Conservation (phyloP, 2,329 filamentous ascomycete species). For the Cercospora brassicicola region DNA sequence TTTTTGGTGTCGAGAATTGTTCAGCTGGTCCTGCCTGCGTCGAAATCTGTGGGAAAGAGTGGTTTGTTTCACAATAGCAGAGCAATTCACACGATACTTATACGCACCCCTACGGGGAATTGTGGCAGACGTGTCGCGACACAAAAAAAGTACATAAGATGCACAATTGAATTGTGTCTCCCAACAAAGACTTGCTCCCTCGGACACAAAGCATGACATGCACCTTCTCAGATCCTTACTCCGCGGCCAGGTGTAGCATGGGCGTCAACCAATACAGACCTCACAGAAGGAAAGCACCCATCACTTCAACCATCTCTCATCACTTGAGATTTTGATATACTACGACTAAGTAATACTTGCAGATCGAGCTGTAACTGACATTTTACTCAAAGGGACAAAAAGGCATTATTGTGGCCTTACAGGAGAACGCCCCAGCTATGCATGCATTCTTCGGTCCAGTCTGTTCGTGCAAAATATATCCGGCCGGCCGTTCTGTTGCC, state of each 20-base stretch:
- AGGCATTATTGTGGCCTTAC: not conserved
- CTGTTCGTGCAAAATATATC: not conserved
- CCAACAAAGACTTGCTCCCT: too few relatives aligned
- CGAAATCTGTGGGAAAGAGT: not conserved
- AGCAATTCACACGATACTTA: not conserved
- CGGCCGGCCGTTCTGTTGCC: slow-evolving; percentile 6
- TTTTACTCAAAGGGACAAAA: not conserved
- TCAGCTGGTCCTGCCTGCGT: too few relatives aligned
- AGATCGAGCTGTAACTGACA: not conserved
- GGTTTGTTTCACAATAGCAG: not conserved
- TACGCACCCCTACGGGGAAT: not conserved
- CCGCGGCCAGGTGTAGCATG: not conserved
- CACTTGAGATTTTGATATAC: not conserved
- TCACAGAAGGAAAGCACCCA: not conserved
- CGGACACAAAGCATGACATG: too few relatives aligned
- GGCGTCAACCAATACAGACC: not conserved
- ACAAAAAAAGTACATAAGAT: too few relatives aligned
- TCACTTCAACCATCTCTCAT: not conserved
- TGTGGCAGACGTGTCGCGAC: too few relatives aligned
- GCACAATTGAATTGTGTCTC: too few relatives aligned
- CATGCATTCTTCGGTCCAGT: not conserved
- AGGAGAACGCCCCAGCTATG: not conserved
- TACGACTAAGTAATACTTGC: slow-evolving; percentile 3
- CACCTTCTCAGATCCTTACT: too few relatives aligned
- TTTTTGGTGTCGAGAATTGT: too few relatives aligned